These are phyloP conservation scores for Pythium rishiriense DNA, from an alignment of 352 stramenopile genomes.

Conservation along the genomic window DNA sequence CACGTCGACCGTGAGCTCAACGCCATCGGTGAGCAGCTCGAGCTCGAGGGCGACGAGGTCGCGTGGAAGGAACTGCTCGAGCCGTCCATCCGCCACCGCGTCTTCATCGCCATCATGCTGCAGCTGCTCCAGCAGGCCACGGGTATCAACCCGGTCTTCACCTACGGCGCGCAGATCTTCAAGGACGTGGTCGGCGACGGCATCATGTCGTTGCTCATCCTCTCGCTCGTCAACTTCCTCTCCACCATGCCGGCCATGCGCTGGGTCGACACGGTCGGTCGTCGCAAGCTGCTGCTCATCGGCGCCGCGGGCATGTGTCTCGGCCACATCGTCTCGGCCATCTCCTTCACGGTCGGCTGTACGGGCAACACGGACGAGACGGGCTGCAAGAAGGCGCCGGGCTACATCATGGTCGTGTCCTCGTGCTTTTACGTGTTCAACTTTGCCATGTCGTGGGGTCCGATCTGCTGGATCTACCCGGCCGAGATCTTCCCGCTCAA, in stretches of 20 bases:
- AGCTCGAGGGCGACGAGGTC: slow-evolving; percentile 26
- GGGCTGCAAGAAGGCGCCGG: slow-evolving; percentile 24
- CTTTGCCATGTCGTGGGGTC: slow-evolving; percentile 52
- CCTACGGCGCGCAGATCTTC: slow-evolving; percentile 41
- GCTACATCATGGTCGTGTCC: slow-evolving; percentile 36
- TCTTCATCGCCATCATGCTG: slow-evolving; percentile 35
- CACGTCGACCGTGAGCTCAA: slow-evolving; percentile 34
- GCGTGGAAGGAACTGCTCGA: slow-evolving; percentile 38
- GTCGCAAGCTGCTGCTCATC: slow-evolving; percentile 36
- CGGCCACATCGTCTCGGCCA: slow-evolving; percentile 35
- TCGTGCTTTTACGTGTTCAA: slow-evolving; percentile 44
- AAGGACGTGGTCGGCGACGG: slow-evolving; percentile 36
- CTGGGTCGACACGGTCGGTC: slow-evolving; percentile 40
- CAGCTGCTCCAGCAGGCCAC: slow-evolving; percentile 47
- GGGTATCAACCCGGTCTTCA: slow-evolving; percentile 40
- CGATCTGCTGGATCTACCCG: slow-evolving; percentile 60
- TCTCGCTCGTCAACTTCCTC: slow-evolving; percentile 40
- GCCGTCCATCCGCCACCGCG: slow-evolving; percentile 21
- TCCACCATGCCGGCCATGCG: slow-evolving; percentile 38
- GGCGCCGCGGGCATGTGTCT: slow-evolving; percentile 41
- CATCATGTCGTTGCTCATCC: slow-evolving; percentile 32
- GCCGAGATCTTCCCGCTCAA: slow-evolving; percentile 54
- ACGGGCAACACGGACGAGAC: slow-evolving; percentile 29
- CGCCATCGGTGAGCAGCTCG: slow-evolving; percentile 44
- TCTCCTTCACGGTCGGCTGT: slow-evolving; percentile 39